A percentile compares a stretch with the other conserved stretches of the same genome.
These are phyloP conservation scores for Pterulicium gracile DNA, from an alignment of 1,284 basidiomycete species.

Conservation along the genomic window DNA sequence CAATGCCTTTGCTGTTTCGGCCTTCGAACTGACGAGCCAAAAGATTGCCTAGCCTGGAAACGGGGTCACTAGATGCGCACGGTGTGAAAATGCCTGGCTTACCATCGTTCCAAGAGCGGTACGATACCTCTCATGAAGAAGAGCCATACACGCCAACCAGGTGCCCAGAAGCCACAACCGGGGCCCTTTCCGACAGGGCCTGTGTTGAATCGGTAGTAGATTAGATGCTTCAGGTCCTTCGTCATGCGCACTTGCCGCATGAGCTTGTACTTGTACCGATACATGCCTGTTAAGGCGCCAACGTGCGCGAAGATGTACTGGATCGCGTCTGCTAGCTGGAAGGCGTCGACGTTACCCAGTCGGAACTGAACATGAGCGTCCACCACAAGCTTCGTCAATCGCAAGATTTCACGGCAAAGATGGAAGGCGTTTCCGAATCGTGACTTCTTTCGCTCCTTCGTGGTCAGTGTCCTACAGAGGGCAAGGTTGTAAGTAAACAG, in stretches of 20 bases:
- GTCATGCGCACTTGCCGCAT: slow-evolving; percentile 99
- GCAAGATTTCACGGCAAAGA: slow-evolving; percentile 93
- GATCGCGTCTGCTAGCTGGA: slow-evolving; percentile 96
- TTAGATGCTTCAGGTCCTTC: slow-evolving; percentile 97
- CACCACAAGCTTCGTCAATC: slow-evolving; percentile 96
- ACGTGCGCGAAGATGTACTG: slow-evolving; percentile 99
- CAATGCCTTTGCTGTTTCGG: slow-evolving; percentile 91
- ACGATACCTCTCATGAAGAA: slow-evolving; percentile 99
- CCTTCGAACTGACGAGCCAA: slow-evolving; percentile 98
- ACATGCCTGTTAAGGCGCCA: slow-evolving; percentile 98
- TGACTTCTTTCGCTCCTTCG: slow-evolving; percentile 99
- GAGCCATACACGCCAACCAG: slow-evolving; percentile 98
- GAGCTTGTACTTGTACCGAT: slow-evolving; percentile 98
- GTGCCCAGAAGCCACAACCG: slow-evolving; percentile 99
- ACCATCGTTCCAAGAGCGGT: slow-evolving; percentile 92
- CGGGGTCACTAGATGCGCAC: neutral
- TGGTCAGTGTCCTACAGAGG: slow-evolving; percentile 96
- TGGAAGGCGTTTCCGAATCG: slow-evolving; percentile 99
- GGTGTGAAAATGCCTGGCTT: slow-evolving; percentile 11
- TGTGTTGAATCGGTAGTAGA: slow-evolving; percentile 98
- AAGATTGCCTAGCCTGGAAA: slow-evolving; percentile 81
- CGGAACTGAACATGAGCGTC: slow-evolving; percentile 99
- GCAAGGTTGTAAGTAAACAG: too few relatives aligned
- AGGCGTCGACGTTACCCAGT: slow-evolving; percentile 96
- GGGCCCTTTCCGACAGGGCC: slow-evolving; percentile 99